Evolutionary conservation across 2,329 filamentous ascomycete species (phyloP).

Genomic region (Fusarium compactum): DNA sequence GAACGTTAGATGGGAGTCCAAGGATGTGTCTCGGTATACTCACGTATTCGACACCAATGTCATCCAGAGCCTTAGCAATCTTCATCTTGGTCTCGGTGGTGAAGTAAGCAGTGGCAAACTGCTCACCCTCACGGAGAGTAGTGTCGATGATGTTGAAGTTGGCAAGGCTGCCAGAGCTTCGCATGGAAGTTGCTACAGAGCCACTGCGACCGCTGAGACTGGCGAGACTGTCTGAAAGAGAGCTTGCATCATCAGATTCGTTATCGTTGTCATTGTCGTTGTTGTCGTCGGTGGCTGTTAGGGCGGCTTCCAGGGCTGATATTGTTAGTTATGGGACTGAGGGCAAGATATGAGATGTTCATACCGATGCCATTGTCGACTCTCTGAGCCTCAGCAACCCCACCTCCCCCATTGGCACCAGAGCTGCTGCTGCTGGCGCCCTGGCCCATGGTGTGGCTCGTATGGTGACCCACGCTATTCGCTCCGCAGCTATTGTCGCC

Average conservation of each 20-base stretch:
- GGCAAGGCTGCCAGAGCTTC: slow-evolving; percentile 24
- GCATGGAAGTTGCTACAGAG: slow-evolving; percentile 29
- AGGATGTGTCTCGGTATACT: neutral
- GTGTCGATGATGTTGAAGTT: slow-evolving; percentile 46
- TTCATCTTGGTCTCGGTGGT: slow-evolving; percentile 65
- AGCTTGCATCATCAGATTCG: slow-evolving; percentile 23
- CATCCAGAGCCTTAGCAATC: slow-evolving; percentile 41
- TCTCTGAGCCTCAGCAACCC: slow-evolving; percentile 24
- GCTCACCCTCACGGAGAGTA: slow-evolving; percentile 46
- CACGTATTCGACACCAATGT: slow-evolving; percentile 67
- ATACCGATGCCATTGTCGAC: neutral
- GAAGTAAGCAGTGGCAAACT: slow-evolving; percentile 78
- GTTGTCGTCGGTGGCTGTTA: slow-evolving; percentile 13
- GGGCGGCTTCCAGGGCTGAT: slow-evolving; percentile 35
- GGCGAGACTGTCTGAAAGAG: slow-evolving; percentile 19
- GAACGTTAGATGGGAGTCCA: neutral
- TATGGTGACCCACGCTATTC: slow-evolving; percentile 40
- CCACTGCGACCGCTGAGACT: slow-evolving; percentile 13
- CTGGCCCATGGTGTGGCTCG: slow-evolving; percentile 34
- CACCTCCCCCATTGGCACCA: slow-evolving; percentile 27
- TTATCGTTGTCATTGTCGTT: slow-evolving; percentile 8
- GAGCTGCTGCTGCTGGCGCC: slow-evolving; percentile 34
- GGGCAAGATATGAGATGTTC: neutral
- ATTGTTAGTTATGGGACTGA: neutral
- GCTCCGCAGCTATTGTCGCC: slow-evolving; percentile 38